A percentile compares a stretch with the other conserved stretches of the same genome.
These are phyloP conservation scores for Aspergillus piperis DNA, from an alignment of 2,329 filamentous ascomycete species.

Conservation along the genomic window DNA sequence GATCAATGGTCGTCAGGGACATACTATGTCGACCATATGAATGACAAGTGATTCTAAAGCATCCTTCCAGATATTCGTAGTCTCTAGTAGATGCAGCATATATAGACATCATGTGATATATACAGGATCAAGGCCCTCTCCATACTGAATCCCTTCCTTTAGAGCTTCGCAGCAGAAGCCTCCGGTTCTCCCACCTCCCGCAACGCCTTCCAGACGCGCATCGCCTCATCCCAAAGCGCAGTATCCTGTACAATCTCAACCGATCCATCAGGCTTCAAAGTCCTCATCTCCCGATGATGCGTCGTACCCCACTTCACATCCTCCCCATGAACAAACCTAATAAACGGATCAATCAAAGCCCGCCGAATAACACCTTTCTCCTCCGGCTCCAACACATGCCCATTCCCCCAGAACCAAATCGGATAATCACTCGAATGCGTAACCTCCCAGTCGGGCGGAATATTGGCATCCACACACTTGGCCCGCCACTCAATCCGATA, in stretches of 20 bases:
- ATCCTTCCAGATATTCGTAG: not conserved
- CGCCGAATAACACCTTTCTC: slow-evolving; percentile 48
- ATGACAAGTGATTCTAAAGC: not conserved
- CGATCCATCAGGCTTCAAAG: slow-evolving; percentile 48
- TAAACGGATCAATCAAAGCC: slow-evolving; percentile 34
- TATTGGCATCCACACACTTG: slow-evolving; percentile 44
- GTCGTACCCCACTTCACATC: slow-evolving; percentile 28
- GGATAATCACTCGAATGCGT: slow-evolving; percentile 57
- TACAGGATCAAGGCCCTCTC: not conserved
- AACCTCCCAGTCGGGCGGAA: slow-evolving; percentile 54
- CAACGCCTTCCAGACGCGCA: slow-evolving; percentile 50
- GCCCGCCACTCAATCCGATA: slow-evolving; percentile 59
- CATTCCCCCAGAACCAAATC: slow-evolving; percentile 60
- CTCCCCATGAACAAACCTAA: slow-evolving; percentile 30
- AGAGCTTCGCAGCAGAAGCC: slow-evolving; percentile 13
- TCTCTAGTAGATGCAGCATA: not conserved
- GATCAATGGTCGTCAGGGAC: not conserved
- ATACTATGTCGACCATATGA: not conserved
- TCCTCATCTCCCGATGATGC: slow-evolving; percentile 42
- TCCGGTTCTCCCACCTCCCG: slow-evolving; percentile 21
- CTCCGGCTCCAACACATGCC: slow-evolving; percentile 38
- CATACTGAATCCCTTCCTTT: not conserved
- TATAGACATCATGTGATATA: not conserved
- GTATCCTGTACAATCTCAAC: slow-evolving; percentile 51
- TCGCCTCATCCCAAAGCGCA: slow-evolving; percentile 47